A percentile compares a stretch with the other conserved stretches of the same genome.
phyloP scores from a whole-genome alignment of 768 basidiomycete genomes.

The Trametes sanguinea region DNA sequence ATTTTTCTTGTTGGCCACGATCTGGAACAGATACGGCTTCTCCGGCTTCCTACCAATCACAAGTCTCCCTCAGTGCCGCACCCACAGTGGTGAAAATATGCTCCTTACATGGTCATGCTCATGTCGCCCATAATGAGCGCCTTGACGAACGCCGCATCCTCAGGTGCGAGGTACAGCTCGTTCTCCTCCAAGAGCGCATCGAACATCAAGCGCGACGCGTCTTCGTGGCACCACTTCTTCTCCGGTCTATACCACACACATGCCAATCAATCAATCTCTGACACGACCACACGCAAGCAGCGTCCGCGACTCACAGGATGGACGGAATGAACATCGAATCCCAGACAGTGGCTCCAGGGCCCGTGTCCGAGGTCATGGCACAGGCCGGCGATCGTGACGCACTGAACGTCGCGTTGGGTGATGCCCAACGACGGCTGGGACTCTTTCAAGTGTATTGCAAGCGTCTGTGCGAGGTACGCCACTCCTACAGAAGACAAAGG shows the following conservation, averaged over 20 bases:
- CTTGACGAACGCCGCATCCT: conserved; percentile 66
- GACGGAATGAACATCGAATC: conserved; percentile 70
- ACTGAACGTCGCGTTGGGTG: conserved; percentile 69
- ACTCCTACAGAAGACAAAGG: conserved; percentile 53
- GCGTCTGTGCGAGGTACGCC: conserved; percentile 66
- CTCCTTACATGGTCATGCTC: conserved; percentile 50
- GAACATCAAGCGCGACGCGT: conserved; percentile 83
- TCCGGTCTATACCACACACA: conserved; percentile 39
- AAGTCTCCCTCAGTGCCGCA: neutral
- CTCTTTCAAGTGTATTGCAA: conserved; percentile 56
- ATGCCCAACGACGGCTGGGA: conserved; percentile 66
- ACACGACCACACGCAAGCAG: too few relatives aligned
- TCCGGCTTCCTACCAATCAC: conserved; percentile 35
- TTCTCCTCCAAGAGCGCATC: conserved; percentile 64
- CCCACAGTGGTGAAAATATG: neutral
- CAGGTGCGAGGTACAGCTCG: conserved; percentile 45
- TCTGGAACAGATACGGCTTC: conserved; percentile 79
- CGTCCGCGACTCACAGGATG: conserved; percentile 51
- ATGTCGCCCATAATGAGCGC: conserved; percentile 74
- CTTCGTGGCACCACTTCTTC: conserved; percentile 70
- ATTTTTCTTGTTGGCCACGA: conserved; percentile 79
- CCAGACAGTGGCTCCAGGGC: conserved; percentile 86
- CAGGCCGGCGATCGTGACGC: conserved; percentile 78
- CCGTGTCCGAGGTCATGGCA: conserved; percentile 89
- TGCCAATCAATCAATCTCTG: neutral